phyloP scores from a whole-genome alignment of 345 rosid genomes.

The Rhodamnia argentea region DNA sequence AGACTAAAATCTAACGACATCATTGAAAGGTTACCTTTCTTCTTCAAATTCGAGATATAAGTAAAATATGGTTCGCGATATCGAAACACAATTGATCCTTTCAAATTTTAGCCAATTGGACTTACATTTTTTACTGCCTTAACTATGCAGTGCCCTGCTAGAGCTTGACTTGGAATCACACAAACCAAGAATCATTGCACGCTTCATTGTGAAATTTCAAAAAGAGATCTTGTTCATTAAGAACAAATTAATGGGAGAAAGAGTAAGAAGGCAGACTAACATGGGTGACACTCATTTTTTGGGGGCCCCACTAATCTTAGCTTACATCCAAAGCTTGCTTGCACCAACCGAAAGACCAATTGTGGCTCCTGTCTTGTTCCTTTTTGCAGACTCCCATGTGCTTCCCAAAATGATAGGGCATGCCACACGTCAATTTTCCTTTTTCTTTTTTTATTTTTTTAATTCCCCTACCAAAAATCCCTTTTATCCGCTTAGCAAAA shows the following conservation, averaged over 20 bases:
- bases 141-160: neutral
- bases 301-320: neutral
- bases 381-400: neutral
- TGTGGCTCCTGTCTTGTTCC: neutral
- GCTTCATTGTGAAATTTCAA: neutral
- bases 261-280: neutral
- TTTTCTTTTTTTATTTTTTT: neutral
- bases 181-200: neutral
- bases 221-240: neutral
- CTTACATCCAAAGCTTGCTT: neutral
- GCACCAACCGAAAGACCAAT: neutral
- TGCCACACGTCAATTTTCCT: neutral
- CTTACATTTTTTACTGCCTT: neutral
- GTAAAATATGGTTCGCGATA: too few species aligned
- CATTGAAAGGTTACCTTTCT: neutral
- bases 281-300: neutral
- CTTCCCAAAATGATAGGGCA: neutral
- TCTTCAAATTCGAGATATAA: neutral
- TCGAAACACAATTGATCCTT: too few species aligned
- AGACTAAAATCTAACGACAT: neutral
- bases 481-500: neutral
- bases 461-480: neutral
- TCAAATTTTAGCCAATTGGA: neutral
- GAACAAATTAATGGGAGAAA: neutral
- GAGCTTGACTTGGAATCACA: neutral